Evolutionary conservation across 352 stramenopile species (phyloP).

Genomic region (Globisporangium barbulae): DNA sequence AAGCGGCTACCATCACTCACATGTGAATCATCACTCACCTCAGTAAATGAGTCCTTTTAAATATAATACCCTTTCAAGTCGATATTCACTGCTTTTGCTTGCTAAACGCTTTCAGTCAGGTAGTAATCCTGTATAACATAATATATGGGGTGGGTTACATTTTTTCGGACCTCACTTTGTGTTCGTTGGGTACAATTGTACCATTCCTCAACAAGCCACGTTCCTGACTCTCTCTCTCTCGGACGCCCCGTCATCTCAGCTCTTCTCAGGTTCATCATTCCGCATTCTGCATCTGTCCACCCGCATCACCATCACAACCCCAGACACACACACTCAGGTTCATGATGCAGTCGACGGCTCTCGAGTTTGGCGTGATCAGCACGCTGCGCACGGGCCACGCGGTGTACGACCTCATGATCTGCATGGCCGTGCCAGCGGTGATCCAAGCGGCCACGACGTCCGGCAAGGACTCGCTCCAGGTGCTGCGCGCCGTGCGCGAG

Average conservation of each 20-base stretch:
- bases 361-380: constrained; percentile 53
- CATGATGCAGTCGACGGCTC: constrained; percentile 25
- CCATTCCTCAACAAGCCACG: background rate
- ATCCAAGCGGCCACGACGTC: constrained; percentile 36
- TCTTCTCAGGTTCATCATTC: background rate
- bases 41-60: too few relatives aligned
- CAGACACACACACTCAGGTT: background rate
- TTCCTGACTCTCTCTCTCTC: background rate
- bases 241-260: background rate
- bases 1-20: background rate
- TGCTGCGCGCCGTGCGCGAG: constrained; percentile 7
- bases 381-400: constrained; percentile 49
- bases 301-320: background rate
- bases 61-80: too few relatives aligned
- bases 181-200: background rate
- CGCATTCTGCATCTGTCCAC: background rate
- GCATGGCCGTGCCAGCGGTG: constrained; percentile 49
- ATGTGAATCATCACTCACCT: background rate
- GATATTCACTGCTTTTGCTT: too few relatives aligned
- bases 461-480: constrained; percentile 14
- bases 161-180: background rate
- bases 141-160: too few relatives aligned
- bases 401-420: constrained; percentile 52
- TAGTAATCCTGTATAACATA: too few relatives aligned
- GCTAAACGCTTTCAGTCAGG: too few relatives aligned